A percentile compares a stretch with the other conserved stretches of the same genome.
Evolutionary conservation across 169 alveolate genomes (phyloP).

Genomic region (Plasmodium coatneyi): DNA sequence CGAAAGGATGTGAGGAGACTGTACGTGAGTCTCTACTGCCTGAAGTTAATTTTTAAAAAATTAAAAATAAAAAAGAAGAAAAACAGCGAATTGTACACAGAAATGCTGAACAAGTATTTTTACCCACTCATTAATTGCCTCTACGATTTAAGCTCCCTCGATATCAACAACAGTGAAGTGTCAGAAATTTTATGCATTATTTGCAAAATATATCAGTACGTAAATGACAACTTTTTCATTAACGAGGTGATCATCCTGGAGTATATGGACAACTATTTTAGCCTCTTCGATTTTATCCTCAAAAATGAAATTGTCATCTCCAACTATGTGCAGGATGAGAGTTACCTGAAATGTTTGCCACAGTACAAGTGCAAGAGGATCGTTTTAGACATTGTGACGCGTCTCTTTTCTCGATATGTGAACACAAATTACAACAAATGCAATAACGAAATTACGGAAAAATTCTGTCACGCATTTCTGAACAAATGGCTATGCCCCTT

Average conservation of each 20-base stretch:
- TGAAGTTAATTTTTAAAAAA: slow-evolving; percentile 56
- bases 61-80: slow-evolving; percentile 60
- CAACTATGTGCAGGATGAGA: slow-evolving; percentile 45
- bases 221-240: slow-evolving; percentile 46
- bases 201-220: slow-evolving; percentile 58
- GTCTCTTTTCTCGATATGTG: slow-evolving; percentile 45
- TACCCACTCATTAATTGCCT: slow-evolving; percentile 57
- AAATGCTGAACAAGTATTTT: slow-evolving; percentile 50
- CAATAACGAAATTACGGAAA: slow-evolving; percentile 44
- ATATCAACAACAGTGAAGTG: slow-evolving; percentile 49
- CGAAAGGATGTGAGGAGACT: slow-evolving; percentile 47
- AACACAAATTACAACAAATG: slow-evolving; percentile 58
- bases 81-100: slow-evolving; percentile 46
- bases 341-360: slow-evolving; percentile 53
- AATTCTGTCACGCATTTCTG: slow-evolving; percentile 34
- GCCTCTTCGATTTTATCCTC: slow-evolving; percentile 52
- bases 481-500: slow-evolving; percentile 72
- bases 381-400: slow-evolving; percentile 36
- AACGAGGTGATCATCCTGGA: slow-evolving; percentile 54
- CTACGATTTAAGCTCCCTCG: slow-evolving; percentile 52
- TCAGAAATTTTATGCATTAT: slow-evolving; percentile 42
- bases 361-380: slow-evolving; percentile 60
- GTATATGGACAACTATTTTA: slow-evolving; percentile 63
- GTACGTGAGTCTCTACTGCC: slow-evolving; percentile 55
- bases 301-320: slow-evolving; percentile 49